These are phyloP conservation scores for Talaromyces rugulosus DNA, from an alignment of 2,329 filamentous ascomycete species.

Conservation along the genomic window DNA sequence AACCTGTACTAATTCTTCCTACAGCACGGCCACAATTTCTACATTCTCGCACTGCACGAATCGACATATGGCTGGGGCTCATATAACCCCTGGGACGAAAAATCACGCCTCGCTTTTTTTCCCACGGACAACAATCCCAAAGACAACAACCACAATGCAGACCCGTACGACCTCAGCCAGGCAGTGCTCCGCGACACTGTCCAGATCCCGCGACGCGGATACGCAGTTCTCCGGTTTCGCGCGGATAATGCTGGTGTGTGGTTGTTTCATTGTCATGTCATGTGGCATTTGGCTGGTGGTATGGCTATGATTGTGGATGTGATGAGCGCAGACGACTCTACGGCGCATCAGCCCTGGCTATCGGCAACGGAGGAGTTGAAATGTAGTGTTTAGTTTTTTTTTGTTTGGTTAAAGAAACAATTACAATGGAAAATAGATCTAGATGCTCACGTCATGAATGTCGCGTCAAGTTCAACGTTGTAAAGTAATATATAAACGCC, in stretches of 20 bases:
- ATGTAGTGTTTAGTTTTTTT: conserved; percentile 1
- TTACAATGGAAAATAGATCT: not conserved
- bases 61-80: conserved; percentile 19
- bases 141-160: conserved; percentile 17
- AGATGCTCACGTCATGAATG: not conserved
- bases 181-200: conserved; percentile 52
- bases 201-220: conserved; percentile 51
- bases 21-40: conserved; percentile 72
- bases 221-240: conserved; percentile 53
- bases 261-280: conserved; percentile 50
- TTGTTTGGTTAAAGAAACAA: no score
- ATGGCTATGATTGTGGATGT: conserved; percentile 42
- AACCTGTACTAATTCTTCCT: conserved; percentile 39
- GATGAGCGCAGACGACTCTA: conserved; percentile 15
- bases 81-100: conserved; percentile 21
- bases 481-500: not conserved
- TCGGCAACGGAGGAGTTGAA: not conserved
- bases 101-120: conserved; percentile 3
- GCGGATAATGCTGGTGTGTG: conserved; percentile 52
- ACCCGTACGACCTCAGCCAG: conserved; percentile 24
- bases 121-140: no score
- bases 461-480: not conserved
- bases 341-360: conserved; percentile 9
- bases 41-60: conserved; percentile 41
- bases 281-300: conserved; percentile 48